phyloP scores from a whole-genome alignment of 495 filamentous ascomycete genomes.

The Penicillium pulvis region DNA sequence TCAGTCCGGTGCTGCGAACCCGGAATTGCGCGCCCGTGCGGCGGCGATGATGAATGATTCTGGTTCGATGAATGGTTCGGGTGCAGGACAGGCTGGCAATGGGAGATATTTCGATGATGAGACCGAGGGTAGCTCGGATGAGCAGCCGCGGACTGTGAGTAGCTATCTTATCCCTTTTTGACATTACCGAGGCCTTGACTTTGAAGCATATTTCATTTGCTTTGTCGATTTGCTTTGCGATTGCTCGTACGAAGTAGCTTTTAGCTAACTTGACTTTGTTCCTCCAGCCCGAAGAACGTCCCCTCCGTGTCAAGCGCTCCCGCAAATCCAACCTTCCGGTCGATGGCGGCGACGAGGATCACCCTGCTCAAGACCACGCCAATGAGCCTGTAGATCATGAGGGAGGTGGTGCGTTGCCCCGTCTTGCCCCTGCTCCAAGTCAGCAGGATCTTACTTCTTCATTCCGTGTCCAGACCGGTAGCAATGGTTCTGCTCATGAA shows the following conservation, averaged over 20 bases:
- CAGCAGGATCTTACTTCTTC: slow-evolving; percentile 46
- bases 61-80: slow-evolving; percentile 26
- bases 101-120: slow-evolving; percentile 45
- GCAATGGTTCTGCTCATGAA: slow-evolving; percentile 31
- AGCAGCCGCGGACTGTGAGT: slow-evolving; percentile 50
- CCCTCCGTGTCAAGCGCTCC: slow-evolving; percentile 82
- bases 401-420: slow-evolving; percentile 31
- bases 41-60: slow-evolving; percentile 37
- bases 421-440: slow-evolving; percentile 42
- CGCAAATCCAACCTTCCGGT: slow-evolving; percentile 47
- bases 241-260: not conserved
- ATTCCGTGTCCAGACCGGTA: slow-evolving; percentile 41
- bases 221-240: not conserved
- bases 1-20: slow-evolving; percentile 33
- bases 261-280: slow-evolving; percentile 11
- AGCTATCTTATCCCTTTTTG: not conserved
- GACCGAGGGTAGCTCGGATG: slow-evolving; percentile 52
- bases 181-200: not conserved
- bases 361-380: slow-evolving; percentile 23
- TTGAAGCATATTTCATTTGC: not conserved
- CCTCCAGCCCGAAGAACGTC: slow-evolving; percentile 81
- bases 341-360: slow-evolving; percentile 30
- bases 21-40: slow-evolving; percentile 40
- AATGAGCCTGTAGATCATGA: slow-evolving; percentile 23
- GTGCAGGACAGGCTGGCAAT: slow-evolving; percentile 20